A percentile compares a stretch with the other conserved stretches of the same genome.
phyloP scores from a whole-genome alignment of 495 filamentous ascomycete species.

The Barbatosphaeria neglecta region DNA sequence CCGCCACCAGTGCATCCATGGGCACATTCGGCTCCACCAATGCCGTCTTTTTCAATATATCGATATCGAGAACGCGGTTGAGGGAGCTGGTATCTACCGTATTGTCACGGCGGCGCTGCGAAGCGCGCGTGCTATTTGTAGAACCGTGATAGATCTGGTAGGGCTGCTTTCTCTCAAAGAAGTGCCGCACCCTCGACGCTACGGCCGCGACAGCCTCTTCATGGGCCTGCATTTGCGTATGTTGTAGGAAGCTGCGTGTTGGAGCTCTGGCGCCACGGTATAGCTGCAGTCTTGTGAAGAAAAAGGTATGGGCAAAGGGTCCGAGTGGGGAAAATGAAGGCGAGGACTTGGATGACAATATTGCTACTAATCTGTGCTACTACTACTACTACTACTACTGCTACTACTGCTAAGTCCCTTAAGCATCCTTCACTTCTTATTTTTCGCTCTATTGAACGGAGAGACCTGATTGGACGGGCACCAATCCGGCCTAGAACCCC shows the following conservation, averaged over 20 bases:
- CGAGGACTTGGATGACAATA: too few species aligned
- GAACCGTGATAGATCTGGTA: constrained; percentile 66
- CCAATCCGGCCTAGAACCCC: too few species aligned
- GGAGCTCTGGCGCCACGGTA: background rate
- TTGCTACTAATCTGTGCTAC: too few species aligned
- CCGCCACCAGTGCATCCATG: constrained; percentile 47
- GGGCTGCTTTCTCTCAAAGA: constrained; percentile 40
- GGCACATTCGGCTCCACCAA: constrained; percentile 55
- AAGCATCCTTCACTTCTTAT: too few species aligned
- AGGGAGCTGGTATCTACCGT: constrained; percentile 45
- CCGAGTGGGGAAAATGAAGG: too few species aligned
- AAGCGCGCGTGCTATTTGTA: constrained; percentile 58
- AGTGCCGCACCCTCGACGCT: constrained; percentile 31
- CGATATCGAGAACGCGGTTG: constrained; percentile 40
- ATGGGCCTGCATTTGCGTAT: constrained; percentile 27
- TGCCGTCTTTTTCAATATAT: constrained; percentile 28
- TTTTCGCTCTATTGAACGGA: too few species aligned
- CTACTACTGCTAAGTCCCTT: too few species aligned
- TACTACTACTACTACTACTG: too few species aligned
- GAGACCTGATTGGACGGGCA: too few species aligned
- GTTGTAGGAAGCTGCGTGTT: background rate
- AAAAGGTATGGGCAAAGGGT: too few species aligned
- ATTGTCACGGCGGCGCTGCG: constrained; percentile 25
- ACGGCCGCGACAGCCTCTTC: constrained; percentile 29
- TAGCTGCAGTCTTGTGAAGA: background rate